phyloP scores from a whole-genome alignment of 2,329 filamentous ascomycete genomes.

The Colletotrichum zoysiae region DNA sequence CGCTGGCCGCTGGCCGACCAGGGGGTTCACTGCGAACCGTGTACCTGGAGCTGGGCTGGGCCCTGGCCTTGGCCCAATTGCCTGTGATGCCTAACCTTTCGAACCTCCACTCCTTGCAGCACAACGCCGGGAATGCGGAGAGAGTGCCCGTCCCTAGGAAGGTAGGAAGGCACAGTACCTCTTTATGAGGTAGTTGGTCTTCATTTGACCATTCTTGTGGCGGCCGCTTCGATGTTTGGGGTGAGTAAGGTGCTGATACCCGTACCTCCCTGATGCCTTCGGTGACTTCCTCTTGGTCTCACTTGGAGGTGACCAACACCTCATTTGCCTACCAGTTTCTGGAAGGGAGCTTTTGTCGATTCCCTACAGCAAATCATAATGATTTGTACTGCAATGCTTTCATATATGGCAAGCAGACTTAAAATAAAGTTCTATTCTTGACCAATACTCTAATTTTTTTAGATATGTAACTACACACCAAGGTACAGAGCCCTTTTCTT shows the following conservation, averaged over 20 bases:
- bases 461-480: not conserved
- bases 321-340: not conserved
- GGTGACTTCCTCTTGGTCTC: no score
- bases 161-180: not conserved
- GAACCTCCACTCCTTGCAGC: not conserved
- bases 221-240: not conserved
- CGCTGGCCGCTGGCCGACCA: not conserved
- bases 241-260: no score
- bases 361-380: not conserved
- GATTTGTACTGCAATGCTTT: not conserved
- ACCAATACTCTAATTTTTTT: not conserved
- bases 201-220: not conserved
- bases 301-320: not conserved
- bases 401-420: not conserved
- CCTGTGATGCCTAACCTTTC: not conserved
- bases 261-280: no score
- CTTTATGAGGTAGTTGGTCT: not conserved
- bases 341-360: not conserved
- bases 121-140: not conserved
- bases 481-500: not conserved
- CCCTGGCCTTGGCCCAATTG: not conserved
- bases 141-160: not conserved
- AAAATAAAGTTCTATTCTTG: no score
- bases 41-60: slow-evolving; percentile 21
- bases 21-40: slow-evolving; percentile 32